phyloP scores from a whole-genome alignment of 1,284 basidiomycete genomes.

The Pseudozyma pruni region DNA sequence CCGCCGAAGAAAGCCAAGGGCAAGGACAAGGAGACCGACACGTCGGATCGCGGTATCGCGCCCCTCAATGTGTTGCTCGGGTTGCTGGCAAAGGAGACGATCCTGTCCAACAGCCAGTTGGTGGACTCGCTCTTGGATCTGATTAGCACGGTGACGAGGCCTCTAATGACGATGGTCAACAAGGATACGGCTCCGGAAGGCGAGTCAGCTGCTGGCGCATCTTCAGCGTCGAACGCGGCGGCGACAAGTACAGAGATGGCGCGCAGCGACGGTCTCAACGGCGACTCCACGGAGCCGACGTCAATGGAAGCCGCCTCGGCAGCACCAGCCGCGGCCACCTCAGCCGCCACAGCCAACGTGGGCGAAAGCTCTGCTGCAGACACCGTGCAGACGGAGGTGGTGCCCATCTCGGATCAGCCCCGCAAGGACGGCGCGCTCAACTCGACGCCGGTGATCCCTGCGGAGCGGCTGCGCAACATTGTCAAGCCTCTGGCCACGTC shows the following conservation, averaged over 20 bases:
- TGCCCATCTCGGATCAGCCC: background rate
- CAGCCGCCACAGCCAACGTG: background rate
- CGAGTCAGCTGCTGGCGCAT: constrained; percentile 2
- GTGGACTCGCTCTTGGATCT: constrained; percentile 64
- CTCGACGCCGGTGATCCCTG: constrained; percentile 41
- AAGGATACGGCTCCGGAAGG: constrained; percentile 22
- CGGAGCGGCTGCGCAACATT: constrained; percentile 57
- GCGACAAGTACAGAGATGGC: constrained; percentile 33
- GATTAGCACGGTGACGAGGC: constrained; percentile 62
- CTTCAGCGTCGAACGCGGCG: constrained; percentile 15
- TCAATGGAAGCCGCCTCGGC: constrained; percentile 2
- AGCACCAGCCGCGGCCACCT: background rate
- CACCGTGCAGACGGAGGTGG: background rate
- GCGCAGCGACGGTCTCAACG: constrained; percentile 20
- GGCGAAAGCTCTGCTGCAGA: background rate
- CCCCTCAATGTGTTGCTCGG: constrained; percentile 61
- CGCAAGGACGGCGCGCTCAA: constrained; percentile 8
- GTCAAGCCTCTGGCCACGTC: constrained; percentile 63
- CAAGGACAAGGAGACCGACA: constrained; percentile 50
- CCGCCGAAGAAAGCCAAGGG: constrained; percentile 52
- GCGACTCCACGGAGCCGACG: constrained; percentile 3
- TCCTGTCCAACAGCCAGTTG: constrained; percentile 60
- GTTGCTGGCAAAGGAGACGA: constrained; percentile 61
- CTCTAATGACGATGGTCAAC: constrained; percentile 34
- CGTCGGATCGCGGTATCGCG: constrained; percentile 29